Base-by-base conservation (phyloP, 2,329 filamentous ascomycete genomes). In the Colletotrichum higginsianum region DNA sequence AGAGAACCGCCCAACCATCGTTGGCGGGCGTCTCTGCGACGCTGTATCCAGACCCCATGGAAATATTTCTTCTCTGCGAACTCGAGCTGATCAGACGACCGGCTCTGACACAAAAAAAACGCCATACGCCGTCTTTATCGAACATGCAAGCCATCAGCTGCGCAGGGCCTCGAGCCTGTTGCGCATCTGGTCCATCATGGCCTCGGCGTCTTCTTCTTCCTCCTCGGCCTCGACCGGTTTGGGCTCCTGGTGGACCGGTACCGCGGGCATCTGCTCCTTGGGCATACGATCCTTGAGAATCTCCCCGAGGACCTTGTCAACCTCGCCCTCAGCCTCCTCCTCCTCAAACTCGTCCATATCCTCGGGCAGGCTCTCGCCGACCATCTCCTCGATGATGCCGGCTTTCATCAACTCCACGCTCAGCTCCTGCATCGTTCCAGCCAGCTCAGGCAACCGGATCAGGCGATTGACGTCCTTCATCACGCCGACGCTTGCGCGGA, bases 351-450 rank as follows among this genome's bases (percentile, higher is more conserved):
- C 86, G 76, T 94, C 85, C 62, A 92, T 83, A 68, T 95, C 92
- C 75, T 92, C 89, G n/a, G 95, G 94, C 75, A 98, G 84, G 53
- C 88, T 91, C 80, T 98, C 96, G 58, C 92, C 93, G 5, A 97
- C 91, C 93, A 98, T 98, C 85, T 99, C 96, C 86, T 98, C 96
- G 72, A 98, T 97, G 75, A 99, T 96, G 18, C 96, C 96, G 2
- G 96, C 96, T 85, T 95, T 97, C 82, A 98, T 93, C 75, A 98
- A 84, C 86, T 98, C 96, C 69, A 92, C 88, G 77, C 92, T 93
- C 61, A 98, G 85, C 81, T 97, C 94, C 74, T 91, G 88, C 96
- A 98, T 98, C 11, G 95, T 98, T 16, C 89, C 91, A 23, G 92
- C 94, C 73, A 98, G 86, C 84, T 98, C 93, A 13, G 96, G 96